Conservation (phyloP, 768 basidiomycete species). For the Chalciporus chontae region DNA sequence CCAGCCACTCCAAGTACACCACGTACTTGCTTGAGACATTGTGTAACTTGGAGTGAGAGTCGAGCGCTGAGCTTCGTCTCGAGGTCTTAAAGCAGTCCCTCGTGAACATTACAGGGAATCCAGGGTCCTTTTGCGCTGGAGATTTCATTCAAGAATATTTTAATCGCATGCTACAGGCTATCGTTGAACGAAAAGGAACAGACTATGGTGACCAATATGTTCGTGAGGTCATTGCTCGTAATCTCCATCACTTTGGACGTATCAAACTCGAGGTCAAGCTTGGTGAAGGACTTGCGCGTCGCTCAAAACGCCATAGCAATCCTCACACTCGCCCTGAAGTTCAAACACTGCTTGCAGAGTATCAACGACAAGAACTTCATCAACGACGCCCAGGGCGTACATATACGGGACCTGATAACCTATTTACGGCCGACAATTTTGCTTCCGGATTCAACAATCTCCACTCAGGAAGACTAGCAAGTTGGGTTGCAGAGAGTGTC, state of each 20-base stretch:
- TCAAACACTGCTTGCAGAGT: background rate
- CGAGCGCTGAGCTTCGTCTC: conserved; percentile 11
- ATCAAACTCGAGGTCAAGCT: background rate
- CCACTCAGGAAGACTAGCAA: no score
- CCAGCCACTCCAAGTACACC: conserved; percentile 30
- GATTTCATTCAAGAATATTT: background rate
- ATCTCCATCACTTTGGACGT: background rate
- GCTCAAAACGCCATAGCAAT: background rate
- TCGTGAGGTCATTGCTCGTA: background rate
- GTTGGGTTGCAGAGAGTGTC: no score
- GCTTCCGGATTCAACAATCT: no score
- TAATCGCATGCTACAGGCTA: background rate
- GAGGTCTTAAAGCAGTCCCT: background rate
- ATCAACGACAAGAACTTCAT: background rate
- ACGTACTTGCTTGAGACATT: conserved; percentile 34
- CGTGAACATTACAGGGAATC: no score
- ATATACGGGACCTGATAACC: no score
- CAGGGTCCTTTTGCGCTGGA: background rate
- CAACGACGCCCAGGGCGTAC: background rate
- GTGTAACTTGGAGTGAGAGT: conserved; percentile 30
- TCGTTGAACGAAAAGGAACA: background rate
- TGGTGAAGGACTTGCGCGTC: background rate
- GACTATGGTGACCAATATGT: background rate
- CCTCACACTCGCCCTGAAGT: background rate
- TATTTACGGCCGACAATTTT: no score